phyloP scores from a whole-genome alignment of 192 early-diverging fungal species.

The Backusella sp. region DNA sequence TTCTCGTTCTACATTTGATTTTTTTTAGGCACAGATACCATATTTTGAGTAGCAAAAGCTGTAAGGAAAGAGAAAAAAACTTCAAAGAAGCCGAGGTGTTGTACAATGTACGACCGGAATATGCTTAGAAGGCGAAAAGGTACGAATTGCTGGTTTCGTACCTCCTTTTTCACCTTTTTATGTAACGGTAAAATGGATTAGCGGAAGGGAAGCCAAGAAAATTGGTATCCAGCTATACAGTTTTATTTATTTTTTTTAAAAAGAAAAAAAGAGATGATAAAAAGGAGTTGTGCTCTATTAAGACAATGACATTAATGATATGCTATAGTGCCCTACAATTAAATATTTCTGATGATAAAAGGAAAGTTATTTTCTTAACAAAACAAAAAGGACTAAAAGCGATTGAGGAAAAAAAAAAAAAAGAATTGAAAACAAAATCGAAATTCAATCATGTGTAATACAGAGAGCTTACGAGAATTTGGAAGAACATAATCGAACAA shows the following conservation, averaged over 20 bases:
- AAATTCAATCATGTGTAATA: neutral
- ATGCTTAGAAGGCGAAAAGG: neutral
- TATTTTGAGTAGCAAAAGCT: neutral
- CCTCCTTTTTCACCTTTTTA: neutral
- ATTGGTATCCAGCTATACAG: neutral
- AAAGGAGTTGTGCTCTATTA: neutral
- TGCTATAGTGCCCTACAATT: neutral
- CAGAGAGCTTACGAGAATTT: neutral
- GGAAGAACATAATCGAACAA: conserved; percentile 3
- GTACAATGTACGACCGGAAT: neutral
- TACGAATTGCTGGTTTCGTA: neutral
- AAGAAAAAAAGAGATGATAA: neutral
- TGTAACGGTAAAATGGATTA: neutral
- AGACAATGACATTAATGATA: neutral
- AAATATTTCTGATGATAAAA: neutral
- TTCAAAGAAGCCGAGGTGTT: neutral
- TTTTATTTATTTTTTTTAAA: neutral
- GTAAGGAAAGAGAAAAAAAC: neutral
- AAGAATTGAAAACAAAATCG: neutral
- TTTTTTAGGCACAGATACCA: neutral
- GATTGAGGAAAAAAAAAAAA: no score
- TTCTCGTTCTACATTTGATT: neutral
- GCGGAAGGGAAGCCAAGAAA: neutral
- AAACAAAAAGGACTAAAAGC: neutral
- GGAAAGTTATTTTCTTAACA: neutral